Evolutionary conservation across 1,284 basidiomycete genomes (phyloP).

Genomic region (Serendipita sp.): DNA sequence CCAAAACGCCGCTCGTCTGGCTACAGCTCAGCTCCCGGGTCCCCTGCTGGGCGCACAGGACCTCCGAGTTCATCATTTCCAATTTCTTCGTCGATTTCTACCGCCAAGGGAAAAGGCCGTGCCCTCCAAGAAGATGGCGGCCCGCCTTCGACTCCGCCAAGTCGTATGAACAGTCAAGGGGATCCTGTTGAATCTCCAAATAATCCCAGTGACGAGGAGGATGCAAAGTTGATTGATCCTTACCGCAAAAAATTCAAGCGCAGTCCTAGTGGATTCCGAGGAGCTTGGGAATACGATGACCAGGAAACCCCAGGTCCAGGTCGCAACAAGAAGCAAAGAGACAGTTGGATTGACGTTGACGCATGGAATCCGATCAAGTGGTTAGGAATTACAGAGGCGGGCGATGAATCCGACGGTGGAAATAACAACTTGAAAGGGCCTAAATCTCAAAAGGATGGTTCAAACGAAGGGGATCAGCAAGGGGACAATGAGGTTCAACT

Average conservation of each 20-base stretch:
- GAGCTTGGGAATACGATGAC: constrained; percentile 37
- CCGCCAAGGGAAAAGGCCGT: background rate
- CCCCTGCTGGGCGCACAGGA: background rate
- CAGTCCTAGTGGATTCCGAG: constrained; percentile 36
- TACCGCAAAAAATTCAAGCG: constrained; percentile 11
- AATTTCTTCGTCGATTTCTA: background rate
- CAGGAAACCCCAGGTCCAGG: constrained; percentile 28
- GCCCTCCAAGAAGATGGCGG: background rate
- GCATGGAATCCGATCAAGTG: constrained; percentile 38
- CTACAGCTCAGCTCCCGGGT: background rate
- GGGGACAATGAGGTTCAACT: constrained; percentile 6
- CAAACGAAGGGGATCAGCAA: constrained; percentile 11
- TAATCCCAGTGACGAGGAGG: background rate
- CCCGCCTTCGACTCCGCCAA: background rate
- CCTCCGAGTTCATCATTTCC: background rate
- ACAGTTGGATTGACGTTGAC: constrained; percentile 33
- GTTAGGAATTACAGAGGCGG: constrained; percentile 16
- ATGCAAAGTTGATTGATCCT: constrained; percentile 8
- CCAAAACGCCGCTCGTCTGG: background rate
- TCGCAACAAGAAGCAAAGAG: constrained; percentile 38
- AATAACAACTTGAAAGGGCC: constrained; percentile 30
- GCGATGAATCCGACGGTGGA: constrained; percentile 1
- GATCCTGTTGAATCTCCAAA: background rate
- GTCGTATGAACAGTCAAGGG: background rate
- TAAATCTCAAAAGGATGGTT: constrained; percentile 22